Percentiles rank a stretch among this genome's conserved stretches.
Conservation (phyloP, 495 filamentous ascomycete species). For the Tetracladium setigerum region DNA sequence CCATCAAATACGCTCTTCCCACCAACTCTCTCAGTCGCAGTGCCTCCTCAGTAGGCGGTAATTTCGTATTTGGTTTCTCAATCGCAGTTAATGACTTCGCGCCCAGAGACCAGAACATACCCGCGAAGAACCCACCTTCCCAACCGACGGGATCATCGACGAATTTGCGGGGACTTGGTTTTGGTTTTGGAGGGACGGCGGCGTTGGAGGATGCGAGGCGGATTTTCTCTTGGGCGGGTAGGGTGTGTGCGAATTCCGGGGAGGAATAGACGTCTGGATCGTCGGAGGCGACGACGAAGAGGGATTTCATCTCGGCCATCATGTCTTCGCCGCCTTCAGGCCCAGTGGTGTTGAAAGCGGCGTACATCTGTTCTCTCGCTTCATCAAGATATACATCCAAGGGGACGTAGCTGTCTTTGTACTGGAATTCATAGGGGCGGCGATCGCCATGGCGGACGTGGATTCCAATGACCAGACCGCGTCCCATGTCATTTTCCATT, state of each 20-base stretch:
- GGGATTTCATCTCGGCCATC: constrained; percentile 7
- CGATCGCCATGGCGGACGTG: constrained; percentile 70
- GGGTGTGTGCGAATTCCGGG: constrained; percentile 41
- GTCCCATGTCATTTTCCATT: constrained; percentile 22
- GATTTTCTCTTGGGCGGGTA: constrained; percentile 57
- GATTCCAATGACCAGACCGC: constrained; percentile 49
- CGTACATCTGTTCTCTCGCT: constrained; percentile 16
- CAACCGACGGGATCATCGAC: constrained; percentile 61
- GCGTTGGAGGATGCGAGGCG: constrained; percentile 49
- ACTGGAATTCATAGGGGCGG: constrained; percentile 59
- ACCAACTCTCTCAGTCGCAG: constrained; percentile 55
- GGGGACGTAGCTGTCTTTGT: constrained; percentile 60
- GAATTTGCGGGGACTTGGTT: constrained; percentile 39
- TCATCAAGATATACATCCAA: constrained; percentile 45
- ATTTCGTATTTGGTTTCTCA: constrained; percentile 9
- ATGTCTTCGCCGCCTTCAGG: constrained; percentile 2
- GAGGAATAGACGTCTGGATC: constrained; percentile 58
- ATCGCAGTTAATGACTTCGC: constrained; percentile 14
- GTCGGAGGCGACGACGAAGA: constrained; percentile 58
- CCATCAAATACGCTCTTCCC: constrained; percentile 62
- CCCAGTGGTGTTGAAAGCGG: constrained; percentile 12
- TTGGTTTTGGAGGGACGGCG: constrained; percentile 1
- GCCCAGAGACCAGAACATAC: constrained; percentile 63
- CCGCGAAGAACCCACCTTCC: constrained; percentile 67
- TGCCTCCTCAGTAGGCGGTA: constrained; percentile 38